Conservation (phyloP, 148 eudicot species). For the Salicornia ramosissima region DNA sequence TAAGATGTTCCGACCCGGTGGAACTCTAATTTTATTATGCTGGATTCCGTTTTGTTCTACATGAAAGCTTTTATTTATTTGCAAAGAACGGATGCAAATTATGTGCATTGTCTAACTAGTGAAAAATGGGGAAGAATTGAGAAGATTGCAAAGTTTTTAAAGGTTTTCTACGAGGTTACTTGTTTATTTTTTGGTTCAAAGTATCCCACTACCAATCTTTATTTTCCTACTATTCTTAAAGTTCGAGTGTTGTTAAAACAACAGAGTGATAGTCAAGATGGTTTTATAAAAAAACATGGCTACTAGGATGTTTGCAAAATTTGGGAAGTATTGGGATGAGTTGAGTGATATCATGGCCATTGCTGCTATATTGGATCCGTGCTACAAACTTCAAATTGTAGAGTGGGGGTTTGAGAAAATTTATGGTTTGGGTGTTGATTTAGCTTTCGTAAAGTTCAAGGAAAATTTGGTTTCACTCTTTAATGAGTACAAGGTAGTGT, state of each 20-base stretch:
- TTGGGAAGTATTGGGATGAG: conserved; percentile 1
- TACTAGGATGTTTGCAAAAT: not conserved
- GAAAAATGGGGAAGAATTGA: not conserved
- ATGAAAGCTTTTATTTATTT: not conserved
- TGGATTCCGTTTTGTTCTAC: not conserved
- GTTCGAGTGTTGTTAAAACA: not conserved
- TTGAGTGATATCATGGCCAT: not conserved
- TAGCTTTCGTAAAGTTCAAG: too few species aligned
- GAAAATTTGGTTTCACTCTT: too few species aligned
- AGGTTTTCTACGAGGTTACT: conserved; percentile 9
- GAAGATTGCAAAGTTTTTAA: not conserved
- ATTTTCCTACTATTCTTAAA: not conserved
- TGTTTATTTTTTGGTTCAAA: not conserved
- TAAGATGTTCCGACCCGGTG: not conserved
- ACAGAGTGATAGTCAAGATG: not conserved
- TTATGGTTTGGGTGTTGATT: too few species aligned
- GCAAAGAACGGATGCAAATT: not conserved
- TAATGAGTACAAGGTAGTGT: too few species aligned
- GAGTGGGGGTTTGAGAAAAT: too few species aligned
- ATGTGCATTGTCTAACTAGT: not conserved
- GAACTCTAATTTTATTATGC: not conserved
- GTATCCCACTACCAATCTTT: conserved; percentile 6
- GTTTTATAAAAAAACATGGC: not conserved
- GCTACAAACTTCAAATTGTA: conserved; percentile 1
- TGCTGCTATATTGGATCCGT: conserved; percentile 1